Base-by-base conservation (phyloP, 1,139 yeast genomes). In the Kodamaea derodonti region DNA sequence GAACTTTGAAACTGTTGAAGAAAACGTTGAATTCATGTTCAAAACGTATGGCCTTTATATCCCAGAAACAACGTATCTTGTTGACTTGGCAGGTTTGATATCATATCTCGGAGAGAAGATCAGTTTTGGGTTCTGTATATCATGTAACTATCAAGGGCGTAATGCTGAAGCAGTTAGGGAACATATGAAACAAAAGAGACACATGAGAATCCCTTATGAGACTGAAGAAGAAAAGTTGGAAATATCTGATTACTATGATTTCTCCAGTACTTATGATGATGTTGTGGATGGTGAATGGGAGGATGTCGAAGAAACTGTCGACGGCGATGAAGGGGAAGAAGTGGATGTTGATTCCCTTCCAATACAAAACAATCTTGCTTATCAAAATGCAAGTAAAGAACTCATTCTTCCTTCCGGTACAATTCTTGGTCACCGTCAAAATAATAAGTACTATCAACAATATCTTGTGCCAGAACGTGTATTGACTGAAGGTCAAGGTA, bases 141-240 rank as follows among this genome's bases (percentile, higher is more conserved):
- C 80, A 33, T 92, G 99, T 58, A 69, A 69, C 32, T 94, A 82
- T 56, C 88, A 86, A 58, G 97, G 97, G 6, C 75, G 76, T 46
- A 78, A 80, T 37, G 56, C 90, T 24, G 95, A 86, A 52, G 86
- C 95, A 38, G 92, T 86, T 6, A 79, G 97, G 46, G 95, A 88
- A 29, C 99, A 92, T 57, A 84, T 90, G 87, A 53, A 71, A 6
- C 73, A 84, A 14, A 92, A 92, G 59, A 78, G 88, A 42, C 99
- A 92, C 56, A 83, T 90, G 66, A 76, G 78, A 55, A 74, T 92
- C 38, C 97, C 98, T 0, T 94, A 86, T 58, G 97, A 92, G 49
- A 62, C 78, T 1, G 84, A 80, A 41, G 84, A 84, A 38, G 95
- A 92, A 53, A 83, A 82, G 55, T 73, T 82, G 36, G 87, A 84